phyloP scores from a whole-genome alignment of 805 yeast species.

The Kregervanrija pseudodelftensis region DNA sequence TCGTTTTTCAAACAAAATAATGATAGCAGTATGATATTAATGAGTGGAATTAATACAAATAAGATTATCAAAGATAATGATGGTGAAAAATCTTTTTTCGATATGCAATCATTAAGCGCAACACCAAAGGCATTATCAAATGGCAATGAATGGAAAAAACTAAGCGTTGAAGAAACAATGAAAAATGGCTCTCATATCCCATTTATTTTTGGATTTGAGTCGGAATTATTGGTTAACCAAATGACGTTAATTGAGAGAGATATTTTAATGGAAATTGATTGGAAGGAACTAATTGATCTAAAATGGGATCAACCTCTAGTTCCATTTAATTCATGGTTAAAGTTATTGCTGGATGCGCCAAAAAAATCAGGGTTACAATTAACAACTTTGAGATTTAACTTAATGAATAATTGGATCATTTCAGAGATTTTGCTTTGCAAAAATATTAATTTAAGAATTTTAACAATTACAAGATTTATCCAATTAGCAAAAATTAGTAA shows the following conservation, averaged over 20 bases:
- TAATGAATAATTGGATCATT: conserved; percentile 86
- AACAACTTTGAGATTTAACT: conserved; percentile 77
- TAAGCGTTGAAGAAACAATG: conserved; percentile 34
- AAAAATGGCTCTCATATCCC: conserved; percentile 61
- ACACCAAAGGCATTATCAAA: conserved; percentile 21
- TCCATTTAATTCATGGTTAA: conserved; percentile 80
- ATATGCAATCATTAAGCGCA: conserved; percentile 20
- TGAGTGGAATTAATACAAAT: conserved; percentile 6
- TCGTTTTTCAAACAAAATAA: too few relatives aligned
- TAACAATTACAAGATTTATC: conserved; percentile 76
- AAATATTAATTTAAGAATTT: conserved; percentile 49
- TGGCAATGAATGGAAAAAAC: conserved; percentile 6
- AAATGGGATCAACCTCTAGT: conserved; percentile 62
- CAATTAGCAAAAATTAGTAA: conserved; percentile 77
- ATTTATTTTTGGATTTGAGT: conserved; percentile 67
- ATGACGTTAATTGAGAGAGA: conserved; percentile 84
- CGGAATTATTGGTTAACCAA: conserved; percentile 66
- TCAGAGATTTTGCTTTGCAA: conserved; percentile 77
- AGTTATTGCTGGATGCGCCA: conserved; percentile 49
- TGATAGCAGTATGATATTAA: too few relatives aligned
- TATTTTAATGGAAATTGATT: conserved; percentile 75
- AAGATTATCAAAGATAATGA: conserved; percentile 7
- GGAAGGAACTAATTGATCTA: conserved; percentile 80
- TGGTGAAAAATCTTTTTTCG: conserved; percentile 19
- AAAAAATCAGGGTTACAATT: conserved; percentile 63